These are phyloP conservation scores for Sporisorium graminicola DNA, from an alignment of 1,284 basidiomycete genomes.

Conservation along the genomic window DNA sequence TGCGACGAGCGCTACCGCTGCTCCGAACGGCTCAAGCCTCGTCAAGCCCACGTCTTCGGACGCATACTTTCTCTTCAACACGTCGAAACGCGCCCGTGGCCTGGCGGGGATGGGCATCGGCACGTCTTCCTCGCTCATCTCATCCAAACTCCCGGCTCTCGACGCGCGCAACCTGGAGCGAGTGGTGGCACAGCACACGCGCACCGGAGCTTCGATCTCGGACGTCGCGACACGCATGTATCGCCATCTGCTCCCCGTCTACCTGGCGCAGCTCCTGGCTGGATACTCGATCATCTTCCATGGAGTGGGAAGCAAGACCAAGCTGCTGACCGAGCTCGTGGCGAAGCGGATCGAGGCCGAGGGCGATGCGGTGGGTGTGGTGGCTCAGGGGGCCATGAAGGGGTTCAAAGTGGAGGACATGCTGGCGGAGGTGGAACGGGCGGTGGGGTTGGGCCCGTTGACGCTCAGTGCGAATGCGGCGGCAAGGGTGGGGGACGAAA, in stretches of 20 bases:
- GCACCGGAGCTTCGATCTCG: constrained; percentile 16
- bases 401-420: constrained; percentile 56
- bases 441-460: constrained; percentile 31
- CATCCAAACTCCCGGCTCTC: constrained; percentile 30
- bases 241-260: constrained; percentile 37
- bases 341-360: constrained; percentile 24
- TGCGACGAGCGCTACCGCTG: neutral
- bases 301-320: constrained; percentile 44
- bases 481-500: constrained; percentile 2
- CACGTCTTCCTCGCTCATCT: constrained; percentile 32
- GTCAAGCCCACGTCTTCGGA: constrained; percentile 49
- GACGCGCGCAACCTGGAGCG: constrained; percentile 30
- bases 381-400: constrained; percentile 51
- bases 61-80: constrained; percentile 56
- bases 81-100: constrained; percentile 37
- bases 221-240: constrained; percentile 41
- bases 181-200: constrained; percentile 20
- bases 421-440: constrained; percentile 36
- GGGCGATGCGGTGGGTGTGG: constrained; percentile 50
- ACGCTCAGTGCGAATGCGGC: constrained; percentile 12
- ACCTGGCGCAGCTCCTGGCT: constrained; percentile 41
- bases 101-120: constrained; percentile 40
- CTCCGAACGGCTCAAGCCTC: constrained; percentile 18
- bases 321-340: constrained; percentile 32
- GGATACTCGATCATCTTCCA: constrained; percentile 54